Evolutionary conservation across 2,329 filamentous ascomycete genomes (phyloP), one percentile per base, ranked within the genome.

Genomic region (Neonectria punicea): DNA sequence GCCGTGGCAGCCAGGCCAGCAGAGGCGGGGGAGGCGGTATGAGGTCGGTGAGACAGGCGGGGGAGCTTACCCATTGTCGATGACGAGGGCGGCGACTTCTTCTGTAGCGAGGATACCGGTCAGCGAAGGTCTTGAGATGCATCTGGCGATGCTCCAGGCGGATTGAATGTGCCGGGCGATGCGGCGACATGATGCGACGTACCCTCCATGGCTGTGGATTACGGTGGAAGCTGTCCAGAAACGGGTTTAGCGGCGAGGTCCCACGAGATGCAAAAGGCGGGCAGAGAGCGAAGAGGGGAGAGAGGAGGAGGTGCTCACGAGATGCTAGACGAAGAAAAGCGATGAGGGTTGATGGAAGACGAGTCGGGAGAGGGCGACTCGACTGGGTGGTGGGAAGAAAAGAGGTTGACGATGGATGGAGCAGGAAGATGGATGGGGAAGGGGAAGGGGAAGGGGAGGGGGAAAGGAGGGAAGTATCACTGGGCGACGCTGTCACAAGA

Each of bases 41-140:
- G 75, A 75, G 75, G 78, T 77, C 75, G 76, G 76, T 78, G 78
- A 80, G 76, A 74, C 71, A 77, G 71, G 72, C 70, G 72, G 72
- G 74, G 74, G 79, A 85, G 87, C 94, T 93, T 95, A 99, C 96
- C 96, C 96, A 98, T 99, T 99, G 94, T 99, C 96, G 88, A 99
- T 98, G 86, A 99, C 96, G 93, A 99, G 94, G 86, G 96, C 96
- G 85, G 96, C 96, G 86, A 99, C 96, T 93, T 99, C 96, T 90
- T 99, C 96, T 98, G 82, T 85, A 86, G 72, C 69, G 68, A 70
- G 76, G 70, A 80, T 74, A 74, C 67, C 73, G 36, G 80, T 87
- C 74, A 87, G 86, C 78, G 69, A 77, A 61, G 53, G 55, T 65
- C 58, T 49, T 59, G 47, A 47, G 58, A 72, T 59, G 61, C 53